Evolutionary conservation across 345 rosid species (phyloP).

Genomic region (Salix koriyanagi): DNA sequence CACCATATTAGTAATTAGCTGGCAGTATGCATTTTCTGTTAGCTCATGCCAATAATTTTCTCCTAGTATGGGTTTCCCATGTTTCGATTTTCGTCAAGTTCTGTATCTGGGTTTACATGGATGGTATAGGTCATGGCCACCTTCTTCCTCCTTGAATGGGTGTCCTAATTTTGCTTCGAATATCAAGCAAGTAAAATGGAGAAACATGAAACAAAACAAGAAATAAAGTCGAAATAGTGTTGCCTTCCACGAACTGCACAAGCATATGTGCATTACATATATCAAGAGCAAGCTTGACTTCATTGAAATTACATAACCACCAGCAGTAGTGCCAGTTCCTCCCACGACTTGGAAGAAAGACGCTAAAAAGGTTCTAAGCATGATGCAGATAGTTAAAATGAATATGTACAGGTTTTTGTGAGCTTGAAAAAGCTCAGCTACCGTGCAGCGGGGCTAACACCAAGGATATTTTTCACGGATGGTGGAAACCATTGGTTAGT

Average conservation of each 20-base stretch:
- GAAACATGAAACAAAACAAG: not conserved
- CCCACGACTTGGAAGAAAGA: constrained; percentile 1
- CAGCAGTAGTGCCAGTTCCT: not conserved
- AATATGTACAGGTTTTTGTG: not conserved
- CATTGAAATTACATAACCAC: not conserved
- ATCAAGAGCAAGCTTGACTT: not conserved
- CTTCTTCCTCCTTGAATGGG: not conserved
- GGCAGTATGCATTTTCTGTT: not conserved
- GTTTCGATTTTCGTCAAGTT: too few relatives aligned
- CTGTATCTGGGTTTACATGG: not conserved
- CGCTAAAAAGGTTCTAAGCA: not conserved
- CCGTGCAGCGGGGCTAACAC: constrained; percentile 11
- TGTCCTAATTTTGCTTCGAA: not conserved
- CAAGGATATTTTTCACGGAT: constrained; percentile 41
- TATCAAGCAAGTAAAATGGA: not conserved
- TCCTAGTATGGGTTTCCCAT: not conserved
- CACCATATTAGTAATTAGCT: too few relatives aligned
- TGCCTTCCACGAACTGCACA: too few relatives aligned
- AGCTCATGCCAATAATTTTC: not conserved
- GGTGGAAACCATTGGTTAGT: constrained; percentile 52
- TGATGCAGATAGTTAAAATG: constrained; percentile 1
- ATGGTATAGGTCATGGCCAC: not conserved
- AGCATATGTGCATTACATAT: not conserved
- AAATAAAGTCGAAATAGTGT: too few relatives aligned
- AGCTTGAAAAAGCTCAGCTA: not conserved